A percentile compares a stretch with the other conserved stretches of the same genome.
Evolutionary conservation across 2,329 filamentous ascomycete species (phyloP).

Genomic region (Myriangium duriaei): DNA sequence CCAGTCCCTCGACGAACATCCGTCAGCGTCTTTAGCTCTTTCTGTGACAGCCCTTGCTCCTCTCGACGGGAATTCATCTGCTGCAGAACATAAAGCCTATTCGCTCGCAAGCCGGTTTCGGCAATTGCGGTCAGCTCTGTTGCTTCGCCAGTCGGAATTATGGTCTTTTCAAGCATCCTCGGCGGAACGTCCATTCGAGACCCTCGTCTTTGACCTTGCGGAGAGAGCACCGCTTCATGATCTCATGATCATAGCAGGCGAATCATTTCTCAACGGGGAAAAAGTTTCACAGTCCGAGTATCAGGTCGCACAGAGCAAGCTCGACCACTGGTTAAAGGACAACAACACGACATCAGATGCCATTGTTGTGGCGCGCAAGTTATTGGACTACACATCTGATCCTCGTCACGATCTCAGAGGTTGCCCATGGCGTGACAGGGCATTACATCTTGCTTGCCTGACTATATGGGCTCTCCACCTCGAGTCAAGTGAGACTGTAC

Average conservation of each 20-base stretch:
- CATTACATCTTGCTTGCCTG: neutral
- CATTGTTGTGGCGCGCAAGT: neutral
- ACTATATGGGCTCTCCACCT: neutral
- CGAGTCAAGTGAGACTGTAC: neutral
- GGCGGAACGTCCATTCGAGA: too few species aligned
- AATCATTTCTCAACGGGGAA: neutral
- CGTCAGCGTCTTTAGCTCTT: too few species aligned
- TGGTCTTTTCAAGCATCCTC: too few species aligned
- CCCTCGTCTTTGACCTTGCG: neutral
- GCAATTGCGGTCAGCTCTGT: too few species aligned
- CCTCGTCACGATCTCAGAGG: neutral
- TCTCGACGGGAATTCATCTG: too few species aligned
- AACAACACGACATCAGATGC: neutral
- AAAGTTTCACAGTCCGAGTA: neutral
- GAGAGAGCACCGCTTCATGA: neutral
- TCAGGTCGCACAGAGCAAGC: neutral
- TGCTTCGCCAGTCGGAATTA: too few species aligned
- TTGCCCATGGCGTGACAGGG: neutral
- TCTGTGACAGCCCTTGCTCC: too few species aligned
- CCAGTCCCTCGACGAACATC: too few species aligned
- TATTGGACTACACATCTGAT: neutral
- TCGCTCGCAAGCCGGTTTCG: too few species aligned
- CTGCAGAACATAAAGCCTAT: too few species aligned
- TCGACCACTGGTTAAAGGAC: neutral
- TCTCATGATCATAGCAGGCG: neutral